Evolutionary conservation across 1,284 basidiomycete species (phyloP).

Genomic region (Lignosus rhinocerotis): DNA sequence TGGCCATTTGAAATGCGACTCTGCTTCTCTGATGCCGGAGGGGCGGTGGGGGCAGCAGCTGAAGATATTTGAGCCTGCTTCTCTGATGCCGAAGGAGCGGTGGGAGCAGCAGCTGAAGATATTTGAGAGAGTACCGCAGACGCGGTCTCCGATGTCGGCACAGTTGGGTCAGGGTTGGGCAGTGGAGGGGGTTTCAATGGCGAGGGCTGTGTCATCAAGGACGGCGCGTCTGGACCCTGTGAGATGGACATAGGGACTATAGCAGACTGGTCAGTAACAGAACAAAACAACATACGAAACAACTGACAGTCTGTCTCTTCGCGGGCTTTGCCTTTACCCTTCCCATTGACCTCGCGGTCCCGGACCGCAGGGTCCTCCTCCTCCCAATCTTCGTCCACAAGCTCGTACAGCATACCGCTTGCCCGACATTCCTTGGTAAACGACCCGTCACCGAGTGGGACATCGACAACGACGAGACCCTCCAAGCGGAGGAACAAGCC

Average conservation of each 20-base stretch:
- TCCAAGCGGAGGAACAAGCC: constrained; percentile 70
- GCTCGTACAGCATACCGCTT: constrained; percentile 70
- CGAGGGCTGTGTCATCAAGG: constrained; percentile 33
- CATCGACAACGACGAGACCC: constrained; percentile 59
- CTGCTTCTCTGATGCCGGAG: constrained; percentile 8
- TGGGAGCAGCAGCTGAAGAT: constrained; percentile 7
- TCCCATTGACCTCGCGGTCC: constrained; percentile 10
- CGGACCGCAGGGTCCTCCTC: constrained; percentile 30
- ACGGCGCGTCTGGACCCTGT: constrained; percentile 10
- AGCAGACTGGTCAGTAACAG: neutral
- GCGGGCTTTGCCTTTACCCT: constrained; percentile 25
- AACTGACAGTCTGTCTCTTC: constrained; percentile 2
- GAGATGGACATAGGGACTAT: neutral
- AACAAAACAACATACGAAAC: neutral
- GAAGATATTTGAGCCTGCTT: constrained; percentile 19
- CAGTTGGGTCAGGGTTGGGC: constrained; percentile 33
- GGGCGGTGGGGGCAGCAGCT: constrained; percentile 4
- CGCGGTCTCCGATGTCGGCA: constrained; percentile 20
- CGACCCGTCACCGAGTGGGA: constrained; percentile 39
- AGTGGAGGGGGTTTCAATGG: constrained; percentile 34
- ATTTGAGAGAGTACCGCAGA: constrained; percentile 20
- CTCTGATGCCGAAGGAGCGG: constrained; percentile 6
- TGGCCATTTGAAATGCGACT: constrained; percentile 30
- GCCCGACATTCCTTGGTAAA: constrained; percentile 59
- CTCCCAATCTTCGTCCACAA: constrained; percentile 71